Percentiles rank a stretch among this genome's conserved stretches.
phyloP scores from a whole-genome alignment of 768 basidiomycete species.

The Mycena rebaudengoi region DNA sequence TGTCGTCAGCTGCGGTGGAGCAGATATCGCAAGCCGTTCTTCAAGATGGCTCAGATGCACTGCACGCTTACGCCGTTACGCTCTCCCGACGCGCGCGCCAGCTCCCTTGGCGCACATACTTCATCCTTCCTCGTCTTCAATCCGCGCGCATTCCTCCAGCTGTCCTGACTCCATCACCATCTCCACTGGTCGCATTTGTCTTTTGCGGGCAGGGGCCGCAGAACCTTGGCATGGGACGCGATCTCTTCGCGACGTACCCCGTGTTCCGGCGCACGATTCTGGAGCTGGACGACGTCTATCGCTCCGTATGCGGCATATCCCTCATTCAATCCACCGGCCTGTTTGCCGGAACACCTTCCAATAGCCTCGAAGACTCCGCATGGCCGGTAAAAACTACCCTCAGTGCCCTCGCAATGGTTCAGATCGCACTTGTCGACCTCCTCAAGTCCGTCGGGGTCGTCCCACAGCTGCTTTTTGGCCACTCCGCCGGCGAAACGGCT shows the following conservation, averaged over 20 bases:
- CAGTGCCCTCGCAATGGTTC: conserved; percentile 39
- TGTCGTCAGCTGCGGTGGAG: neutral
- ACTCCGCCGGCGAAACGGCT: conserved; percentile 45
- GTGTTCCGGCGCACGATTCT: conserved; percentile 38
- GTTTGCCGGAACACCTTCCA: conserved; percentile 21
- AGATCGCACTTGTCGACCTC: conserved; percentile 33
- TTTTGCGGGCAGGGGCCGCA: conserved; percentile 46
- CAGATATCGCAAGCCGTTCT: neutral
- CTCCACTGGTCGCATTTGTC: conserved; percentile 36
- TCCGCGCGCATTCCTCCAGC: neutral
- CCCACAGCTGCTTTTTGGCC: conserved; percentile 39
- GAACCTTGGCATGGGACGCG: conserved; percentile 40
- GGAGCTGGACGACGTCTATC: conserved; percentile 36
- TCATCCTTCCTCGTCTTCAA: neutral
- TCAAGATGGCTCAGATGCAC: neutral
- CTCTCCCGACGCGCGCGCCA: conserved; percentile 25
- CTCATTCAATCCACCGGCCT: conserved; percentile 37
- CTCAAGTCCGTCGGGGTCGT: conserved; percentile 31
- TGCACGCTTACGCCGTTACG: neutral
- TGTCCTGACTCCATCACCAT: neutral
- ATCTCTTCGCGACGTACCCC: conserved; percentile 32
- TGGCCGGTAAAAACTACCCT: conserved; percentile 32
- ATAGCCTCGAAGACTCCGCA: neutral
- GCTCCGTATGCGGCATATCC: conserved; percentile 29
- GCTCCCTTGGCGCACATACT: conserved; percentile 23